These are phyloP conservation scores for Yarrowia galli DNA, from an alignment of 1,139 yeast genomes.

Conservation along the genomic window DNA sequence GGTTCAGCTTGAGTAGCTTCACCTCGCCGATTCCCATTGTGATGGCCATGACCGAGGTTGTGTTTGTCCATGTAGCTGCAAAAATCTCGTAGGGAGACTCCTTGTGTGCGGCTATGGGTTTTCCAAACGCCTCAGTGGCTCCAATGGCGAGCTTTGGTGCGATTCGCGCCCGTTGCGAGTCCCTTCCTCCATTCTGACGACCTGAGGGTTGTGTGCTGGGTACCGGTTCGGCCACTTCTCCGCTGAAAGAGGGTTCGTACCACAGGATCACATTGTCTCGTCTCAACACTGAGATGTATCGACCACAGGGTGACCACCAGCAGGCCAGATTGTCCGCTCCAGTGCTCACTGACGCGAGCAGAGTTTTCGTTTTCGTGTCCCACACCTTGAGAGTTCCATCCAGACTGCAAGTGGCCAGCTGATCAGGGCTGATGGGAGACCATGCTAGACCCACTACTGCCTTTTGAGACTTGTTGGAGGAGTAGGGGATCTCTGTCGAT, in stretches of 20 bases:
- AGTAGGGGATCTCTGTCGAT: slow-evolving; percentile 42
- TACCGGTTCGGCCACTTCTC: slow-evolving; percentile 3
- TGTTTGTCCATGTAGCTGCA: slow-evolving; percentile 53
- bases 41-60: slow-evolving; percentile 46
- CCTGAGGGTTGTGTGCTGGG: neutral
- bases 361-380: slow-evolving; percentile 57
- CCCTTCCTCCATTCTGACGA: slow-evolving; percentile 17
- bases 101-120: slow-evolving; percentile 39
- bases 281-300: slow-evolving; percentile 59
- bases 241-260: slow-evolving; percentile 4
- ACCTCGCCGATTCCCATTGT: slow-evolving; percentile 52
- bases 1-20: slow-evolving; percentile 44
- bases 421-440: slow-evolving; percentile 62
- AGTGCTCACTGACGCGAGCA: slow-evolving; percentile 53
- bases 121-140: neutral
- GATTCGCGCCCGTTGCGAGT: neutral
- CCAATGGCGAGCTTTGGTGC: slow-evolving; percentile 15
- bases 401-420: slow-evolving; percentile 66
- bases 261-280: slow-evolving; percentile 46
- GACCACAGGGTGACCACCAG: slow-evolving; percentile 62
- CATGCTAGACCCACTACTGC: slow-evolving; percentile 61
- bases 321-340: slow-evolving; percentile 52
- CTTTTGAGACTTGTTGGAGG: slow-evolving; percentile 50
- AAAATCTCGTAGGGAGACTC: slow-evolving; percentile 44
- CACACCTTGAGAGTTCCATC: slow-evolving; percentile 63